A percentile compares a stretch with the other conserved stretches of the same genome.
These are phyloP conservation scores for Colletotrichum melonis DNA, from an alignment of 2,329 filamentous ascomycete species.

Conservation along the genomic window DNA sequence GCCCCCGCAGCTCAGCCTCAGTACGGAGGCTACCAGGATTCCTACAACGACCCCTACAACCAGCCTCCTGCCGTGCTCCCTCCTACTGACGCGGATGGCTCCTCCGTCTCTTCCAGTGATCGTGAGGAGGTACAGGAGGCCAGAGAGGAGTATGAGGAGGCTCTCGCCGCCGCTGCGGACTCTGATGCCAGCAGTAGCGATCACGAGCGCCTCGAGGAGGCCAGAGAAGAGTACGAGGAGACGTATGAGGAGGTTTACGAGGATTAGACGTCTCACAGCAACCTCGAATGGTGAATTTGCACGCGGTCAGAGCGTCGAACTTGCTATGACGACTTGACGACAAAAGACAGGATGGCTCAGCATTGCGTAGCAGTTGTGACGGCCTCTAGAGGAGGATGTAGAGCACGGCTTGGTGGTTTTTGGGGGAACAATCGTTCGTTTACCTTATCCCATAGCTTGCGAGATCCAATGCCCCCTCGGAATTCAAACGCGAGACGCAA, in stretches of 20 bases:
- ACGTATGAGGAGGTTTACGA: constrained; percentile 58
- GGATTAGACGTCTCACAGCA: constrained; percentile 17
- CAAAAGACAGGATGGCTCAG: constrained; percentile 16
- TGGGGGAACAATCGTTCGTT: constrained; percentile 15
- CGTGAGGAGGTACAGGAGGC: constrained; percentile 55
- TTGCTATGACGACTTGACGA: constrained; percentile 32
- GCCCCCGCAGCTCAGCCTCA: constrained; percentile 29
- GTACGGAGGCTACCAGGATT: constrained; percentile 31
- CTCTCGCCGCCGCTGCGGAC: constrained; percentile 50
- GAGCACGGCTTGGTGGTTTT: constrained; percentile 11
- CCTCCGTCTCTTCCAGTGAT: constrained; percentile 55
- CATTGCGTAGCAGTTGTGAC: constrained; percentile 28
- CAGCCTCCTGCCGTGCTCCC: constrained; percentile 50
- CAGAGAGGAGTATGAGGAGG: constrained; percentile 56
- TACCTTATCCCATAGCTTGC: constrained; percentile 12
- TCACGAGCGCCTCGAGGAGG: constrained; percentile 63
- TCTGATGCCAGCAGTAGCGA: constrained; percentile 63
- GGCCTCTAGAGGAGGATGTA: constrained; percentile 16
- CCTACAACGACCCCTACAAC: constrained; percentile 33
- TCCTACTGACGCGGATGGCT: constrained; percentile 52
- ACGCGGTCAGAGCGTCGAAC: constrained; percentile 4
- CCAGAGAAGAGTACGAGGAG: constrained; percentile 61
- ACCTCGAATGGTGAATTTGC: neutral
- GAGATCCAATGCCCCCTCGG: neutral
- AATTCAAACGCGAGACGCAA: constrained; percentile 26